Evolutionary conservation across 345 rosid species (phyloP).

Genomic region (Leavenworthia alabamica): DNA sequence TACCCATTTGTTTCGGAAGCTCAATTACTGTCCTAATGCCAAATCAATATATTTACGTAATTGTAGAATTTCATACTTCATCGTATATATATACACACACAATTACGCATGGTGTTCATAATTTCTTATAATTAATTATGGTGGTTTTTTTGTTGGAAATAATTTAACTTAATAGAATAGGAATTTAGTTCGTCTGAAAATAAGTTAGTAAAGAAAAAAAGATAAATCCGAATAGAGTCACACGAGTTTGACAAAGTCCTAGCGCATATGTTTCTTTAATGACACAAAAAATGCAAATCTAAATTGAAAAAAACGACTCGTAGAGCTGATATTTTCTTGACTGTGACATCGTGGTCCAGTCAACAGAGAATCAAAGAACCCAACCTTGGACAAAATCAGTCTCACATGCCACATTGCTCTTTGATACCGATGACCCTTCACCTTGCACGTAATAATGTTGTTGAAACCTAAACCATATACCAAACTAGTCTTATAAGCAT

Average conservation of each 20-base stretch:
- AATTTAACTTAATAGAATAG: too few relatives aligned
- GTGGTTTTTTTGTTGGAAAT: not conserved
- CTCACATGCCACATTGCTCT: slow-evolving; percentile 42
- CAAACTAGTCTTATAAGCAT: not conserved
- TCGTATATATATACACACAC: not conserved
- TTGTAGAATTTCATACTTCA: not conserved
- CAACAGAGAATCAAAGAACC: slow-evolving; percentile 46
- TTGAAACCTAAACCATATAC: slow-evolving; percentile 33
- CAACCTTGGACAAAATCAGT: slow-evolving; percentile 80
- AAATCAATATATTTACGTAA: not conserved
- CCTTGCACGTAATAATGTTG: slow-evolving; percentile 55
- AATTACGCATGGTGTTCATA: not conserved
- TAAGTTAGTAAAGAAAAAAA: not conserved
- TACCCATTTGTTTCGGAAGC: not conserved
- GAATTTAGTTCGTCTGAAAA: not conserved
- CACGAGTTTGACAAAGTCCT: not conserved
- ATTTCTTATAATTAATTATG: not conserved
- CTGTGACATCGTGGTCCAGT: slow-evolving; percentile 8
- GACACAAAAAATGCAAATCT: not conserved
- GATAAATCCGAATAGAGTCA: not conserved
- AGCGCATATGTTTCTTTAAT: not conserved
- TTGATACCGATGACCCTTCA: slow-evolving; percentile 56
- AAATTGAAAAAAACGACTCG: not conserved
- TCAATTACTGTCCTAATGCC: not conserved
- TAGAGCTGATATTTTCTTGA: slow-evolving; percentile 1